Conservation (phyloP, 2,329 filamentous ascomycete species). For the Phaeosphaeriaceae sp. region DNA sequence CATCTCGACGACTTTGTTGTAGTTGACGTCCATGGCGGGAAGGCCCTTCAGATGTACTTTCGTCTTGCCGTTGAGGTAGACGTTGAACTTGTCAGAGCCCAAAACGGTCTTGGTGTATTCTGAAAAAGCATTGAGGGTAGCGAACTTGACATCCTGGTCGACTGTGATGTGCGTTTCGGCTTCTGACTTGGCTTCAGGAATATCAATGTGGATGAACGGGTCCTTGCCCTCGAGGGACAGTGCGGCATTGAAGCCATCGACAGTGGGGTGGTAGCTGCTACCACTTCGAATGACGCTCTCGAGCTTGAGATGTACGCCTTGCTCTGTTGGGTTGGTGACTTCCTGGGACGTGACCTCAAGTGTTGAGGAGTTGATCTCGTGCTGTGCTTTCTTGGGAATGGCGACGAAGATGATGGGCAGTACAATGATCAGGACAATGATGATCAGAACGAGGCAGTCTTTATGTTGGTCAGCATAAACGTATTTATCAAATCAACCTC, state of each 20-base stretch:
- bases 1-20: slow-evolving; percentile 64
- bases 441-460: slow-evolving; percentile 58
- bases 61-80: slow-evolving; percentile 61
- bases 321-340: slow-evolving; percentile 58
- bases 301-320: slow-evolving; percentile 59
- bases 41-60: slow-evolving; percentile 59
- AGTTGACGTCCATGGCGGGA: slow-evolving; percentile 59
- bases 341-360: slow-evolving; percentile 59
- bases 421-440: slow-evolving; percentile 63
- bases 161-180: slow-evolving; percentile 53
- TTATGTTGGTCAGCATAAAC: slow-evolving; percentile 7
- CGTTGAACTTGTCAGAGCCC: slow-evolving; percentile 55
- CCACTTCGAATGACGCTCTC: slow-evolving; percentile 55
- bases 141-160: slow-evolving; percentile 54
- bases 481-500: not conserved
- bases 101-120: slow-evolving; percentile 59
- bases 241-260: slow-evolving; percentile 61
- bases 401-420: slow-evolving; percentile 65
- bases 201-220: slow-evolving; percentile 54
- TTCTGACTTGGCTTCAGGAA: slow-evolving; percentile 54
- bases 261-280: slow-evolving; percentile 60
- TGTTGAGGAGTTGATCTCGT: slow-evolving; percentile 59
- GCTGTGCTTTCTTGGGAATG: slow-evolving; percentile 65
- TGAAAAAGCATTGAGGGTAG: slow-evolving; percentile 54
- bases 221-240: slow-evolving; percentile 55